Evolutionary conservation across 2,329 filamentous ascomycete genomes (phyloP), one percentile per base, ranked within the genome.

Genomic region (Hypoxylon sp.): DNA sequence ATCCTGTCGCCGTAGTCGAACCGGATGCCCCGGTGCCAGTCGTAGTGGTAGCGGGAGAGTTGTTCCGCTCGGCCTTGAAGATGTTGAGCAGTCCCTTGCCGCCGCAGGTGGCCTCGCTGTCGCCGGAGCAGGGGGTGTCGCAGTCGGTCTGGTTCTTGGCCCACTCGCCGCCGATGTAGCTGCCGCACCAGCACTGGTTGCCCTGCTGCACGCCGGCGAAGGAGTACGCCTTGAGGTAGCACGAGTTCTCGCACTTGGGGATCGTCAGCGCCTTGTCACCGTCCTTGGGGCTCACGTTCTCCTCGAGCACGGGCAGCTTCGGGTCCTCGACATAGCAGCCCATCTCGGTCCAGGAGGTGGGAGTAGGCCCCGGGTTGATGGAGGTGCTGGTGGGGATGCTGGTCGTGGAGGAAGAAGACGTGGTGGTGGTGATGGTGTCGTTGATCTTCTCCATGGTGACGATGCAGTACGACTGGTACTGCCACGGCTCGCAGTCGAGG

Each of bases 111-210:
- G 73, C 61, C 2, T 59, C 60, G 8, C 62, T 45, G 53, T 77
- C 62, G 21, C 74, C 75, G n/a, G 63, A 67, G 63, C 75, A 77
- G 9, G 68, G 62, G 49, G 64, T 67, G 37, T 72, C 70, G 60
- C 74, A 76, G 20, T 68, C 52, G 48, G 53, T 61, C 47, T 31
- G 49, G 41, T 67, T 60, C 21, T 21, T 24, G 20, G 63, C 42
- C 59, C 46, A 55, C 43, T 62, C 62, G 60, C 62, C 60, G 38
- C 29, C 58, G 7, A 67, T 54, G 42, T 71, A 70, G 38, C 70
- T 70, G 48, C 74, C 72, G 66, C 78, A 80, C 63, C 76, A 77
- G 60, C 76, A 78, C 63, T 78, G 71, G 45, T 70, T 67, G n/a
- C 67, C 73, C 58, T 66, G 71, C 56, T 75, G 71, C 6, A 77